Conservation (phyloP, 768 basidiomycete species). For the Boletus pseudo-olivaceus region DNA sequence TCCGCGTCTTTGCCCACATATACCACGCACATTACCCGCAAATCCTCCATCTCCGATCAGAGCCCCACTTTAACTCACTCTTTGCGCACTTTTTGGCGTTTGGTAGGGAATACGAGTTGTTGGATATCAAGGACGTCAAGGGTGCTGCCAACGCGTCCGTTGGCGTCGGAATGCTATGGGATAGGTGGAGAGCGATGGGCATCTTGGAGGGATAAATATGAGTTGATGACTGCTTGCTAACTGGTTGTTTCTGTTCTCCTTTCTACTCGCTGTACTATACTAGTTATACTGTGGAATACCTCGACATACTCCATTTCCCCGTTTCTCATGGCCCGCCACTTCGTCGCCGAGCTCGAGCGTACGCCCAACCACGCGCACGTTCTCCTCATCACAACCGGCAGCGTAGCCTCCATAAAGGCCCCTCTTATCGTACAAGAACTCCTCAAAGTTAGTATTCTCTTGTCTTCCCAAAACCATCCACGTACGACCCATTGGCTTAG, state of each 20-base stretch:
- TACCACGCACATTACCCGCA: slow-evolving; percentile 92
- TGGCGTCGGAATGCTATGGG: slow-evolving; percentile 78
- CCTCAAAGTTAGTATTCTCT: slow-evolving; percentile 51
- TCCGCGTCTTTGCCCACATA: slow-evolving; percentile 95
- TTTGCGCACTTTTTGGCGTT: slow-evolving; percentile 98
- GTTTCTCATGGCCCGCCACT: slow-evolving; percentile 14
- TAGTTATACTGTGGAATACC: background rate
- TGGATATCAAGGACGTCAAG: slow-evolving; percentile 86
- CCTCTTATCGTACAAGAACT: slow-evolving; percentile 84
- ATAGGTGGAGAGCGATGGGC: slow-evolving; percentile 88
- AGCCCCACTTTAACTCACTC: slow-evolving; percentile 94
- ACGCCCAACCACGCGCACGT: slow-evolving; percentile 47
- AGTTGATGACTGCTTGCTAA: background rate
- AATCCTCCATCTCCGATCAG: slow-evolving; percentile 88
- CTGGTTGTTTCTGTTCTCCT: background rate
- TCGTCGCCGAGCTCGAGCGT: slow-evolving; percentile 29
- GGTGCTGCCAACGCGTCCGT: slow-evolving; percentile 59
- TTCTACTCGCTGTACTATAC: slow-evolving; percentile 14
- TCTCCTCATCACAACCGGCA: slow-evolving; percentile 86
- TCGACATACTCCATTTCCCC: background rate
- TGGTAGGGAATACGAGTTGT: slow-evolving; percentile 86
- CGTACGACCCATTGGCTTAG: slow-evolving; percentile 37
- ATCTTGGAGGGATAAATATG: slow-evolving; percentile 45
- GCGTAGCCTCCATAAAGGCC: slow-evolving; percentile 91
- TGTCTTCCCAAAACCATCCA: background rate